Evolutionary conservation across 225 moss, liverwort and hornwort species (phyloP), one percentile per base, ranked within the genome.

Genomic region (Physcomitrellopsis africana): DNA sequence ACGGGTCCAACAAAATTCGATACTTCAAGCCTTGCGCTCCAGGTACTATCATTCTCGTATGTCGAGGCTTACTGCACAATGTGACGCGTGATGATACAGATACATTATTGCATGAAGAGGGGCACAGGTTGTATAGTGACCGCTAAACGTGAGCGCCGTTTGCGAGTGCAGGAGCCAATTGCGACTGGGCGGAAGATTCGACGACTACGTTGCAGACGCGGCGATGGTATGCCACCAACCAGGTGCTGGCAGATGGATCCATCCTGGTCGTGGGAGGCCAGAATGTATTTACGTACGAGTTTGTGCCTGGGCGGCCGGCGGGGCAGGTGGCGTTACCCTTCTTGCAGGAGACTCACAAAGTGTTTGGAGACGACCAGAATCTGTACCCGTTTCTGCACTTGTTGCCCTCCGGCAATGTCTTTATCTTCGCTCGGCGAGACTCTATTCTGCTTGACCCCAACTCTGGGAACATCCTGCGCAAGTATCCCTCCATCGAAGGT

Each of bases 181-280:
- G 86, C 11, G 82, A 86, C 32, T 86, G 82, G 86, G 41, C 60
- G 0, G 82, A 86, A 46, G 86, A 83, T 19, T 4, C 49, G 6
- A 65, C 8, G 0, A 8, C 15, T 44, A 44, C 11, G 10, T 56
- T 86, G 63, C 82, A 80, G 10, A 73, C 76, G 17, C 77, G 82
- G 32, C 70, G 82, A 45, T 86, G 82, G 86, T 86, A 82, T 8
- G 77, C 86, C 3, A 66, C 74, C 24, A 82, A 82, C 74, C 75
- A 77, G 10, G 73, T 82, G 63, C 27, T 86, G 9, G 62, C 80
- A 0, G 86, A 86, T 37, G 80, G 77, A 6, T 53, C 80, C 10
- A 73, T 80, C 22, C 37, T 86, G 24, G 74, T 86, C 27, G 74
- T 83, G 18, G 86, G 86, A 32, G 86, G 86, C 20, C 86, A 82